Conservation (phyloP, 805 yeast genomes). For the Scheffersomyces ergatensis region DNA sequence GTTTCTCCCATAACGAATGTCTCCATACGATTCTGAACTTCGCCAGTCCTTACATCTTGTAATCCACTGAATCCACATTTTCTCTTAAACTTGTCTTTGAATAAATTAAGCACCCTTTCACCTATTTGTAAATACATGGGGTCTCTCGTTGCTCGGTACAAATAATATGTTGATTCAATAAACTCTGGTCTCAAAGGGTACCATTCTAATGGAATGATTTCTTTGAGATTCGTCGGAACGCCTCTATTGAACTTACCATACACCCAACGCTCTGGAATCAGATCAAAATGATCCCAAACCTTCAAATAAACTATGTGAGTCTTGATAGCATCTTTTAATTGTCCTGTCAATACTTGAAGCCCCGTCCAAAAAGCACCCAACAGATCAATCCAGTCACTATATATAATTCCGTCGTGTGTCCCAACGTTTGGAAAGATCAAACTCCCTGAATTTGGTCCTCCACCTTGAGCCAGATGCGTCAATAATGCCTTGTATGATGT, state of each 20-base stretch:
- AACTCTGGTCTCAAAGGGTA: constrained; percentile 92
- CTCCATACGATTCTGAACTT: constrained; percentile 80
- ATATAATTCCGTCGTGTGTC: constrained; percentile 45
- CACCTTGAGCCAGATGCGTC: constrained; percentile 36
- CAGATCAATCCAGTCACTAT: constrained; percentile 77
- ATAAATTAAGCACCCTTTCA: constrained; percentile 54
- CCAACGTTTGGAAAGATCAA: constrained; percentile 60
- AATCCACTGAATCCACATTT: constrained; percentile 82
- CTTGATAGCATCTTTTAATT: constrained; percentile 59
- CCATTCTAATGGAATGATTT: constrained; percentile 67
- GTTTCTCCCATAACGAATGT: constrained; percentile 88
- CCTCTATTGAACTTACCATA: constrained; percentile 9
- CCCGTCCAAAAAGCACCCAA: constrained; percentile 90
- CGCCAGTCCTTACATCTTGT: constrained; percentile 63
- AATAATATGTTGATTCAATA: constrained; percentile 80
- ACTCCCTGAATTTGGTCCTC: constrained; percentile 17
- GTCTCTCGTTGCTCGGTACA: constrained; percentile 81
- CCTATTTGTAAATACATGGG: constrained; percentile 82
- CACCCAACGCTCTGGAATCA: constrained; percentile 88
- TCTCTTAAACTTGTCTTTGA: constrained; percentile 50
- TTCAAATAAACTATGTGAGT: constrained; percentile 65
- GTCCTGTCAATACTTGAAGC: constrained; percentile 74
- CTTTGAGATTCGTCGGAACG: constrained; percentile 4
- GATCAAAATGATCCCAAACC: constrained; percentile 76
- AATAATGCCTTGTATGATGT: constrained; percentile 56